Conservation (phyloP, 2,329 filamentous ascomycete species). For the Zymoseptoria ardabiliae region DNA sequence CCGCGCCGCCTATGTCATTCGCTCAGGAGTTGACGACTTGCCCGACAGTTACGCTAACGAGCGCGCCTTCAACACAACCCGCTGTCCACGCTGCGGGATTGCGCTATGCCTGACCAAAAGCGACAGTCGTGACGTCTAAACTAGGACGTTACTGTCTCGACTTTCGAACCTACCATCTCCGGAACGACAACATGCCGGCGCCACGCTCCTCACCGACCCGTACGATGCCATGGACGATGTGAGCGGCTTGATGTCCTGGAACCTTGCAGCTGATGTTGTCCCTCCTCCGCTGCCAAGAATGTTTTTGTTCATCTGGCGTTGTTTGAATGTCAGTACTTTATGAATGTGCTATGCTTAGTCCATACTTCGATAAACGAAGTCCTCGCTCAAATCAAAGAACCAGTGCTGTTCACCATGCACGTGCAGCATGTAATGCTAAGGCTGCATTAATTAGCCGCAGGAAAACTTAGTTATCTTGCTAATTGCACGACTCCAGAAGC, state of each 20-base stretch:
- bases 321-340: no score
- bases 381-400: no score
- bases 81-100: neutral
- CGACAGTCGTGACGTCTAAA: neutral
- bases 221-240: neutral
- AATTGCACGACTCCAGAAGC: neutral
- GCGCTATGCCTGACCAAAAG: neutral
- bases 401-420: no score
- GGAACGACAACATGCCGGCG: neutral
- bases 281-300: neutral
- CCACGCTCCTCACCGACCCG: neutral
- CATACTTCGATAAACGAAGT: no score
- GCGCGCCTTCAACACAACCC: neutral
- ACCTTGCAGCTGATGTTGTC: neutral
- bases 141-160: neutral
- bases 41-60: neutral
- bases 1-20: neutral
- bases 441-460: neutral
- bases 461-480: neutral
- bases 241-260: neutral
- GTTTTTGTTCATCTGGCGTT: no score
- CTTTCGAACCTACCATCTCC: neutral
- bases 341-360: no score
- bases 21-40: neutral
- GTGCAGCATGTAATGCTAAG: neutral